Base-by-base conservation (phyloP, 176 grass and related monocot species). In the Phragmites australis region DNA sequence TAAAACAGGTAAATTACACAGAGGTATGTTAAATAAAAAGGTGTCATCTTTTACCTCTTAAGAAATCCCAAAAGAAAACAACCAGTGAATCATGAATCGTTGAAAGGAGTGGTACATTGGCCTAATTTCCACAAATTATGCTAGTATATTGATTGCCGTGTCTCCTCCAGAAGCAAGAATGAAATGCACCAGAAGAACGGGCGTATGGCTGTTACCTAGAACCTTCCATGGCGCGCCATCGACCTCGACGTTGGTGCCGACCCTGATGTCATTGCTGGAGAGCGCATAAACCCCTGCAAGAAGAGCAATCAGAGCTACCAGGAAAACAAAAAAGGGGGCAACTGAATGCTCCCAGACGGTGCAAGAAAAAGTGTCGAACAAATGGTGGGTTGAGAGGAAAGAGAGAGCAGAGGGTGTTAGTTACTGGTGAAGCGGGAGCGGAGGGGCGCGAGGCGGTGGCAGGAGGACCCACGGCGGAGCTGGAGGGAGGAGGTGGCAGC, bases 241-340 rank as follows among this genome's bases (percentile, higher is more conserved):
- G 5, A 99, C 90, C 76, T 93, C 96, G 21, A 95, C 58, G 75
- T 86, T 95, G 78, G 84, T 63, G 43, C 96, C 96, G 11, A 95
- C 90, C 83, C 85, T 93, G 79, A 99, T 99, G 60, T 99, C 96
- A 52, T 99, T 95, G 82, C 96, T 99, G 32, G 96, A 99, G 18
- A 99, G 30, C 0, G 90, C 74, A 63, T 91, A 99, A 31, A 99
- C 66, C 63, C 89, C 96, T 99, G 74, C 43, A 83, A 70, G 23
- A 8, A 12, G 73, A 74, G 27, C 58, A 62, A 63, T 26, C 10
- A 69, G 8, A 3, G 67, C 7, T 23, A 48, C 12, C 41, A 46
- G 1, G 15, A 19, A 49, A 29, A 15, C 2, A 70, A 70, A 27
- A 30, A 42, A 49, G 2, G 16, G 65, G 67, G 14, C n/a, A n/a